Conservation (phyloP, 495 filamentous ascomycete species). For the Daldinia concentrica region DNA sequence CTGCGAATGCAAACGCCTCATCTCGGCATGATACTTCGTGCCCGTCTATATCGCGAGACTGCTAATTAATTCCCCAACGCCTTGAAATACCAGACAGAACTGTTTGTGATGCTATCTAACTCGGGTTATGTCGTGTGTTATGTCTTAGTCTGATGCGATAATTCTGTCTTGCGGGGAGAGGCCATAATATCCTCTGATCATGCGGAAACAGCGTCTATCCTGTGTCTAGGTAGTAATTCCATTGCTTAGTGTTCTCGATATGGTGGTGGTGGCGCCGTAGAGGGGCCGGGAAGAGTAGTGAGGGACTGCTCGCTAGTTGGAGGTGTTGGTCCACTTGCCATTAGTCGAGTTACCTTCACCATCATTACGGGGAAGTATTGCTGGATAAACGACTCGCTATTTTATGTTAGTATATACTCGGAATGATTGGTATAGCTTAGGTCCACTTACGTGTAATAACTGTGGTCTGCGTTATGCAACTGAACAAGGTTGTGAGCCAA, state of each 20-base stretch:
- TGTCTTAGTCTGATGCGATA: not conserved
- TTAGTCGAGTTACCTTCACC: conserved; percentile 47
- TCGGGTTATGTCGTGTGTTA: not conserved
- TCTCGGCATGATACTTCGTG: not conserved
- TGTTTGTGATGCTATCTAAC: not conserved
- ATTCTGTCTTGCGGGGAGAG: not conserved
- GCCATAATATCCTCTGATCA: not conserved
- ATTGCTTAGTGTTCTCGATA: conserved; percentile 31
- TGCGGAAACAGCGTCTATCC: not conserved
- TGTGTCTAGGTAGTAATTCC: not conserved
- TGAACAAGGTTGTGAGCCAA: conserved; percentile 90
- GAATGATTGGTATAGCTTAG: not conserved
- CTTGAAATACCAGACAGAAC: conserved; percentile 1
- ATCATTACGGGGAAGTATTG: conserved; percentile 61
- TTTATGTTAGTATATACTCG: conserved; percentile 21
- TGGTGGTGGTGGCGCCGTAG: conserved; percentile 40
- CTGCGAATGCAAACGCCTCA: not conserved
- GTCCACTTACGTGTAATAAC: conserved; percentile 77
- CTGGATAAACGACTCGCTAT: conserved; percentile 61
- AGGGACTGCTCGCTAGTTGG: not conserved
- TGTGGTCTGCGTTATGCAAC: conserved; percentile 82
- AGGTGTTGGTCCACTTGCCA: conserved; percentile 2
- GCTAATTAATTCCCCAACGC: conserved; percentile 4
- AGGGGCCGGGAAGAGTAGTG: not conserved
- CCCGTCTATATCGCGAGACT: not conserved